Percentiles rank a stretch among this genome's conserved stretches.
These are phyloP conservation scores for Zea luxurians DNA, from an alignment of 176 grass and related monocot species.

Conservation along the genomic window DNA sequence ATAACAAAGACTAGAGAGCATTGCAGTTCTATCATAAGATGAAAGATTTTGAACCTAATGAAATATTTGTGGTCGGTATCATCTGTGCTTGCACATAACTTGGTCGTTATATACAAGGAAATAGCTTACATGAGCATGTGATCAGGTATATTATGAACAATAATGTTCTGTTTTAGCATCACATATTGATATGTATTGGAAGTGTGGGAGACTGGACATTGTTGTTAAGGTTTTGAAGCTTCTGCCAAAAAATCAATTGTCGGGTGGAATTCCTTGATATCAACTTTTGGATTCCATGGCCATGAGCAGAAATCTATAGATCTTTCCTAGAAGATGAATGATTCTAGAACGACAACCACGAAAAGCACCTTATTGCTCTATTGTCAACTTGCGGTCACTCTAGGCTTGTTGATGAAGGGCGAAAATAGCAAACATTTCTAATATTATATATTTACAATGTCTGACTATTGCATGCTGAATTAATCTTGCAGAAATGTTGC, in stretches of 20 bases:
- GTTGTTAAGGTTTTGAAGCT: constrained; percentile 52
- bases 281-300: constrained; percentile 73
- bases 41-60: constrained; percentile 49
- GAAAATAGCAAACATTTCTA: constrained; percentile 22
- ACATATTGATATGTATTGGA: constrained; percentile 90
- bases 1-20: constrained; percentile 55
- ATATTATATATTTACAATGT: no score
- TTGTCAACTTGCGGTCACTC: constrained; percentile 76
- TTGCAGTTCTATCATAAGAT: constrained; percentile 65
- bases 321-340: constrained; percentile 66
- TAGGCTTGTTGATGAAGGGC: constrained; percentile 72
- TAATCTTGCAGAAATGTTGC: no score
- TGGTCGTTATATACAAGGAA: constrained; percentile 55
- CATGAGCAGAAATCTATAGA: constrained; percentile 62
- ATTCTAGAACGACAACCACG: constrained; percentile 55
- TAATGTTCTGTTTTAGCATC: constrained; percentile 65
- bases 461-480: no score
- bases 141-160: constrained; percentile 53
- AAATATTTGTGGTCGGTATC: constrained; percentile 60
- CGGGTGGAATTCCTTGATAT: constrained; percentile 95
- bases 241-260: constrained; percentile 63
- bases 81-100: constrained; percentile 71
- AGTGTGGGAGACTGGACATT: constrained; percentile 66
- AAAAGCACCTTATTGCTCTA: constrained; percentile 78
- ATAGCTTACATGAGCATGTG: constrained; percentile 62